Conservation (phyloP, 192 early-diverging fungal genomes). For the Podila horticola region DNA sequence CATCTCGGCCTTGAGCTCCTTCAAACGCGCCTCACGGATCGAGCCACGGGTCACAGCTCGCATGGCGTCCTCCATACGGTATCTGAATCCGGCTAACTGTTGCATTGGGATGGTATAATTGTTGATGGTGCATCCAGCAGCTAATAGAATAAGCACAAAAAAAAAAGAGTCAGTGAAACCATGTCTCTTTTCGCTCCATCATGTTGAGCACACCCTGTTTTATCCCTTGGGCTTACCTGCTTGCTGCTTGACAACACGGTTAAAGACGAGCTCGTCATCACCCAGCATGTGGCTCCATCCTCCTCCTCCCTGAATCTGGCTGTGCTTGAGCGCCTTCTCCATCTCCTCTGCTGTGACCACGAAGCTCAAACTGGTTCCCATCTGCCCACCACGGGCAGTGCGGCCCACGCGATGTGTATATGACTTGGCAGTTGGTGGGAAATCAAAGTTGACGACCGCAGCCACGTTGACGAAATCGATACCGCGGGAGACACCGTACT, state of each 20-base stretch:
- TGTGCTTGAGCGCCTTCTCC: constrained; percentile 36
- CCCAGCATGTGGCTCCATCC: constrained; percentile 44
- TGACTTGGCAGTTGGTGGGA: constrained; percentile 83
- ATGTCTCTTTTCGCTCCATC: no score
- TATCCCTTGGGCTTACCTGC: constrained; percentile 36
- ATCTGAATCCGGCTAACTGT: constrained; percentile 91
- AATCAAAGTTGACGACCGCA: constrained; percentile 98
- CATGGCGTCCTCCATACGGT: constrained; percentile 90
- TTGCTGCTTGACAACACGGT: constrained; percentile 80
- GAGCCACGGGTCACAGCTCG: constrained; percentile 76
- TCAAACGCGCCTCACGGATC: constrained; percentile 92
- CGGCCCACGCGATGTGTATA: constrained; percentile 96
- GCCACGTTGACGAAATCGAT: constrained; percentile 95
- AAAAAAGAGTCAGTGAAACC: background rate
- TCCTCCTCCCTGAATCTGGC: constrained; percentile 27
- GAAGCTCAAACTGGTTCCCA: constrained; percentile 92
- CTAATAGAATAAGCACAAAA: constrained; percentile 5
- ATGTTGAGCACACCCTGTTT: no score
- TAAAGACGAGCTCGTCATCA: constrained; percentile 77
- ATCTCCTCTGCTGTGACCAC: constrained; percentile 68
- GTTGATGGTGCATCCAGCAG: constrained; percentile 61
- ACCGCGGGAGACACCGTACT: constrained; percentile 96
- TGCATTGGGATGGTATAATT: constrained; percentile 91
- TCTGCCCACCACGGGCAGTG: constrained; percentile 91
- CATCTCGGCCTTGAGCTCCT: constrained; percentile 95